A percentile compares a stretch with the other conserved stretches of the same genome.
Conservation (phyloP, 202 grass and related monocot genomes). For the Panicum hallii region DNA sequence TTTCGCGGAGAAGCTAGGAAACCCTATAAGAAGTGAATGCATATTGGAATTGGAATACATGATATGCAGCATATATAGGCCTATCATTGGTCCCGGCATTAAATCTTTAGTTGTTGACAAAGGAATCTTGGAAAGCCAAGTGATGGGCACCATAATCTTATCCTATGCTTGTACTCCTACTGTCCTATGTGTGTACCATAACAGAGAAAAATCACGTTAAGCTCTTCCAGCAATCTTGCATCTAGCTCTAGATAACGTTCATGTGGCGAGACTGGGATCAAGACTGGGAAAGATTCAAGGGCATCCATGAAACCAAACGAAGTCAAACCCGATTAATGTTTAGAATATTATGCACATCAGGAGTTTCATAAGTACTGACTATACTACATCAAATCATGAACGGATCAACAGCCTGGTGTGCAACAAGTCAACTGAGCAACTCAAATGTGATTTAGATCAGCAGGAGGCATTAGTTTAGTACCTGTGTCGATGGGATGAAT, state of each 20-base stretch:
- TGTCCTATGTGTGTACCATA: conserved; percentile 39
- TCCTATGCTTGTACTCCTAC: conserved; percentile 51
- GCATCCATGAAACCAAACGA: not conserved
- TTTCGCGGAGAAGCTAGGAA: conserved; percentile 39
- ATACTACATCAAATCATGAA: conserved; percentile 39
- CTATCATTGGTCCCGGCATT: conserved; percentile 41
- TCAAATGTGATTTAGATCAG: conserved; percentile 34
- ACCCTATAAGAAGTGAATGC: conserved; percentile 25
- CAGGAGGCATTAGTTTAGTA: conserved; percentile 46
- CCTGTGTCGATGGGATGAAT: conserved; percentile 52
- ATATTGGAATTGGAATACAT: conserved; percentile 34
- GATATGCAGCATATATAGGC: conserved; percentile 46
- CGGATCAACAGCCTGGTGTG: conserved; percentile 39
- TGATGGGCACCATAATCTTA: conserved; percentile 54
- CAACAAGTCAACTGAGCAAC: conserved; percentile 48
- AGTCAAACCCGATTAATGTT: conserved; percentile 31
- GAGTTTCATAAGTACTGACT: conserved; percentile 17
- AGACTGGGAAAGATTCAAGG: conserved; percentile 25
- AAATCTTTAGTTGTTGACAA: conserved; percentile 50
- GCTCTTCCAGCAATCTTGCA: conserved; percentile 20
- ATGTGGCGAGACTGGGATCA: conserved; percentile 23
- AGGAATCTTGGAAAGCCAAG: conserved; percentile 47
- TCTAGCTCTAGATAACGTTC: conserved; percentile 34
- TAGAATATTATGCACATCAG: conserved; percentile 29
- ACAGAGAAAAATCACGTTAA: conserved; percentile 16